A percentile compares a stretch with the other conserved stretches of the same genome.
phyloP scores from a whole-genome alignment of 2,329 filamentous ascomycete species.

The Penicillium sp. region DNA sequence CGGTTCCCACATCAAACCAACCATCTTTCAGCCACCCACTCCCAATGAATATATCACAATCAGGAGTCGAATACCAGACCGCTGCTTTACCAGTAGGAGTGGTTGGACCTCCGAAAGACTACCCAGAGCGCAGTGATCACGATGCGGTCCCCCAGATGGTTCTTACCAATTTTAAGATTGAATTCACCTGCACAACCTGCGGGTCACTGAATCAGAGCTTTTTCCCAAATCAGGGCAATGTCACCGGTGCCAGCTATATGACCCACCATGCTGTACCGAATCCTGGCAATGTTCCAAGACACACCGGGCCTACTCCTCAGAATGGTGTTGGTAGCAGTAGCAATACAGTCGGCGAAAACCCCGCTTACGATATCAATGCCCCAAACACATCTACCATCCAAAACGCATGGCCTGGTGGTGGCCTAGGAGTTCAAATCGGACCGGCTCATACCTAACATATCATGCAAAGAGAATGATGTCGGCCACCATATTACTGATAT shows the following conservation, averaged over 20 bases:
- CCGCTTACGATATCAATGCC: constrained; percentile 26
- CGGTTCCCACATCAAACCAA: constrained; percentile 26
- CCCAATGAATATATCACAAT: constrained; percentile 25
- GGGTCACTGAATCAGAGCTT: constrained; percentile 42
- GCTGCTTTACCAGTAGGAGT: constrained; percentile 21
- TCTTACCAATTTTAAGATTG: constrained; percentile 42
- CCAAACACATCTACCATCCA: constrained; percentile 30
- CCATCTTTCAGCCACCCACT: constrained; percentile 24
- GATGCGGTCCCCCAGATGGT: constrained; percentile 31
- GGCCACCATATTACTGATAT: background rate
- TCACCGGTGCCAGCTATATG: constrained; percentile 33
- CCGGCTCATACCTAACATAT: constrained; percentile 18
- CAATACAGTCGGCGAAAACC: constrained; percentile 21
- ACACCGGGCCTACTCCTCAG: constrained; percentile 20
- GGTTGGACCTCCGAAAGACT: constrained; percentile 26
- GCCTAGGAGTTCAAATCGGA: constrained; percentile 32
- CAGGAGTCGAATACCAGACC: constrained; percentile 24
- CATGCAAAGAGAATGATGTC: background rate
- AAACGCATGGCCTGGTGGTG: constrained; percentile 28
- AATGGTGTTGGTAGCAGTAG: constrained; percentile 19
- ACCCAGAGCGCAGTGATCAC: constrained; percentile 28
- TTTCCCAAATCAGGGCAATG: constrained; percentile 40
- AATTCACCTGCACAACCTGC: constrained; percentile 42
- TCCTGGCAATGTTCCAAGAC: constrained; percentile 19
- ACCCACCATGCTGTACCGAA: constrained; percentile 25